A percentile compares a stretch with the other conserved stretches of the same genome.
phyloP scores from a whole-genome alignment of 176 grass and related monocot species.

The Pharus latifolius region DNA sequence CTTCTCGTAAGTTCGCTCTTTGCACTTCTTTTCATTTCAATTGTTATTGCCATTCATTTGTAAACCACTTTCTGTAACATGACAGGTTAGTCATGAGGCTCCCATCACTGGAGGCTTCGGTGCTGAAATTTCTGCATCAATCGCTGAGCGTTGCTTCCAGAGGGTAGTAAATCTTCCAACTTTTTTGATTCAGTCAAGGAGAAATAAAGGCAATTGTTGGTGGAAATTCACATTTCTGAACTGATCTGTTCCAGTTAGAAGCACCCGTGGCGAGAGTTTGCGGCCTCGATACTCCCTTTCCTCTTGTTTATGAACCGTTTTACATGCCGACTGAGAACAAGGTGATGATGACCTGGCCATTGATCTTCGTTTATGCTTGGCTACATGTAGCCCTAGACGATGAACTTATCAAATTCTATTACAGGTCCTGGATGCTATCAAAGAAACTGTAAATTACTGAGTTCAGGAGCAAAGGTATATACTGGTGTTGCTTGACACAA shows the following conservation, averaged over 20 bases:
- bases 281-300: conserved; percentile 86
- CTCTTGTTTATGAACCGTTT: conserved; percentile 85
- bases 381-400: neutral
- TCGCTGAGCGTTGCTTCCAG: conserved; percentile 71
- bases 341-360: conserved; percentile 9
- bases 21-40: neutral
- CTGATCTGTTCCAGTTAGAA: conserved; percentile 50
- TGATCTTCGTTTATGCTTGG: neutral
- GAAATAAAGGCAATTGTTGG: neutral
- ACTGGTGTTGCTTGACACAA: neutral
- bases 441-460: conserved; percentile 79
- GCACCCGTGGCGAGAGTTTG: conserved; percentile 72
- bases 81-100: conserved; percentile 89
- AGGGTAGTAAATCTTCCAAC: conserved; percentile 51
- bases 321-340: conserved; percentile 95
- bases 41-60: neutral
- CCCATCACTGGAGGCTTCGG: conserved; percentile 86
- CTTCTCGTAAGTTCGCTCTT: conserved; percentile 54
- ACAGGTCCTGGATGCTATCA: conserved; percentile 73
- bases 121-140: conserved; percentile 84
- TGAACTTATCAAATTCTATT: neutral
- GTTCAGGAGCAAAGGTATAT: neutral
- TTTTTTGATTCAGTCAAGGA: neutral
- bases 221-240: neutral
- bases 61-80: neutral